phyloP scores from a whole-genome alignment of 441 rosid genomes.

The California macrophylla region DNA sequence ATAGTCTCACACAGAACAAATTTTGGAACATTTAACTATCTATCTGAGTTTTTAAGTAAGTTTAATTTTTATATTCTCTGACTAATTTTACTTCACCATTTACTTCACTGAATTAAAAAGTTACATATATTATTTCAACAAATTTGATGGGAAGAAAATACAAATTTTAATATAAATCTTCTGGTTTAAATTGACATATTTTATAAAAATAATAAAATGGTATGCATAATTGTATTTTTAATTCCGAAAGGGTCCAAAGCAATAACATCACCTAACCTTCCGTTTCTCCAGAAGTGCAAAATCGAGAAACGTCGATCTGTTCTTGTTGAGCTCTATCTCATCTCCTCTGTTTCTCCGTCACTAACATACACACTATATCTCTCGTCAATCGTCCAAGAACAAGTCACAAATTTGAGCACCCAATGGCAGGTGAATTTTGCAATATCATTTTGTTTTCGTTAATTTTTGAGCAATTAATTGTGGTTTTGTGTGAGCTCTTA shows the following conservation, averaged over 20 bases:
- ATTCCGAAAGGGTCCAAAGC: neutral
- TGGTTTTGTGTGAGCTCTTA: neutral
- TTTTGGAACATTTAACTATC: too few relatives aligned
- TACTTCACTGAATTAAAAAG: too few relatives aligned
- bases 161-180: too few relatives aligned
- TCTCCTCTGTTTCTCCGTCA: slow-evolving; percentile 11
- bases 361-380: neutral
- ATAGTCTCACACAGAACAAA: too few relatives aligned
- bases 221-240: neutral
- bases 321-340: neutral
- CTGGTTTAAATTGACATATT: neutral
- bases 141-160: too few relatives aligned
- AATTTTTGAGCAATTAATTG: neutral
- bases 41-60: too few relatives aligned
- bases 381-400: neutral
- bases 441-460: neutral
- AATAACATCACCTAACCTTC: slow-evolving; percentile 5
- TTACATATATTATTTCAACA: too few relatives aligned
- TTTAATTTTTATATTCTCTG: too few relatives aligned
- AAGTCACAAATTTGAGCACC: neutral
- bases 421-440: slow-evolving; percentile 2
- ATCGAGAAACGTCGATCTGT: slow-evolving; percentile 1
- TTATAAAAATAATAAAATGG: neutral
- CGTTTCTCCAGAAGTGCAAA: slow-evolving; percentile 1
- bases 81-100: too few relatives aligned